phyloP scores from a whole-genome alignment of 1,284 basidiomycete genomes.

The Melampsora allii-populina region DNA sequence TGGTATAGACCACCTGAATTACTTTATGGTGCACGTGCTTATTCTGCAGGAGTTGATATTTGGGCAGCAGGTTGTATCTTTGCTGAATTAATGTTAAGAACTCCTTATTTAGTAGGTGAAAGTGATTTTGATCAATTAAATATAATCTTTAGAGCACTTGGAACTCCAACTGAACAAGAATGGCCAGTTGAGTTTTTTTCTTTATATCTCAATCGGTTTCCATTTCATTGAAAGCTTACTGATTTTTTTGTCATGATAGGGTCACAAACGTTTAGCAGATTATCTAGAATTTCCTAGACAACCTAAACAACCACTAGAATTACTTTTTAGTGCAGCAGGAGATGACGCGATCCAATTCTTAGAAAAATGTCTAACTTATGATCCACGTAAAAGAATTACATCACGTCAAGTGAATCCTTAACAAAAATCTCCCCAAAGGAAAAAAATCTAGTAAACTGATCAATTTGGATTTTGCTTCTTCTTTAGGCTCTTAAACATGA shows the following conservation, averaged over 20 bases:
- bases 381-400: slow-evolving; percentile 75
- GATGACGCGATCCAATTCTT: slow-evolving; percentile 82
- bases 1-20: slow-evolving; percentile 98
- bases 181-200: slow-evolving; percentile 71
- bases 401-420: slow-evolving; percentile 64
- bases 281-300: slow-evolving; percentile 78
- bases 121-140: slow-evolving; percentile 95
- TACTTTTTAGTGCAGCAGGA: slow-evolving; percentile 85
- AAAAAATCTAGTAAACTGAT: slow-evolving; percentile 29
- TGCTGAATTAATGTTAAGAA: slow-evolving; percentile 91
- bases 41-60: slow-evolving; percentile 81
- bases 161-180: slow-evolving; percentile 90
- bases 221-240: neutral
- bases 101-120: slow-evolving; percentile 86
- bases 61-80: slow-evolving; percentile 97
- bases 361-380: slow-evolving; percentile 72
- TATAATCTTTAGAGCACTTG: slow-evolving; percentile 87
- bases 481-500: slow-evolving; percentile 67
- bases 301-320: slow-evolving; percentile 73
- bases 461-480: neutral
- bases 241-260: slow-evolving; percentile 57
- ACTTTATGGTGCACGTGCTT: slow-evolving; percentile 79
- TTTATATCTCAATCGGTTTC: no score
- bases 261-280: slow-evolving; percentile 82
- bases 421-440: slow-evolving; percentile 21